phyloP scores from a whole-genome alignment of 2,329 filamentous ascomycete genomes.

The Fusarium dimerum region DNA sequence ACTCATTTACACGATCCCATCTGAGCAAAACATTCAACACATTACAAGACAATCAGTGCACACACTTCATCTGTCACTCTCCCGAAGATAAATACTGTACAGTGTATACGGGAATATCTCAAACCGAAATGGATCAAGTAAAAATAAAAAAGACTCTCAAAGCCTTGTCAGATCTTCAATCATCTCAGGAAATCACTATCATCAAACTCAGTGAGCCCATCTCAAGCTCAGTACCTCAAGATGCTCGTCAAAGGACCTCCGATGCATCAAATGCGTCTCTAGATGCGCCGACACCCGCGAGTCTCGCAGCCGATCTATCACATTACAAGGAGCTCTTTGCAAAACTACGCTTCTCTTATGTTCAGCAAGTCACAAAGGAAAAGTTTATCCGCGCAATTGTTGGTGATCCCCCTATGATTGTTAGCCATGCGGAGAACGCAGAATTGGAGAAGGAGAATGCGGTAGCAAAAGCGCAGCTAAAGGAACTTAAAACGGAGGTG shows the following conservation, averaged over 20 bases:
- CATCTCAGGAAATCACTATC: constrained; percentile 67
- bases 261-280: constrained; percentile 68
- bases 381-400: constrained; percentile 94
- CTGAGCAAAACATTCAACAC: constrained; percentile 1
- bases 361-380: constrained; percentile 98
- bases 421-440: constrained; percentile 79
- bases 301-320: constrained; percentile 77
- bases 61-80: background rate
- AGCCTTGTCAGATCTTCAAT: constrained; percentile 55
- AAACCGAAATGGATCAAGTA: constrained; percentile 29
- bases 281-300: constrained; percentile 70
- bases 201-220: constrained; percentile 77
- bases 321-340: constrained; percentile 96
- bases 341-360: constrained; percentile 94
- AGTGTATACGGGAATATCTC: background rate
- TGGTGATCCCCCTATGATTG: constrained; percentile 83
- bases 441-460: constrained; percentile 71
- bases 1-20: constrained; percentile 6
- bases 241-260: constrained; percentile 60
- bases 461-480: constrained; percentile 72
- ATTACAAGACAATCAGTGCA: background rate
- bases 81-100: background rate
- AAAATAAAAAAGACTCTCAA: constrained; percentile 46
- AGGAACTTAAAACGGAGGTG: constrained; percentile 79
- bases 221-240: constrained; percentile 48